Conservation (phyloP, 2,329 filamentous ascomycete species). For the Sarocladiaceae sp. region DNA sequence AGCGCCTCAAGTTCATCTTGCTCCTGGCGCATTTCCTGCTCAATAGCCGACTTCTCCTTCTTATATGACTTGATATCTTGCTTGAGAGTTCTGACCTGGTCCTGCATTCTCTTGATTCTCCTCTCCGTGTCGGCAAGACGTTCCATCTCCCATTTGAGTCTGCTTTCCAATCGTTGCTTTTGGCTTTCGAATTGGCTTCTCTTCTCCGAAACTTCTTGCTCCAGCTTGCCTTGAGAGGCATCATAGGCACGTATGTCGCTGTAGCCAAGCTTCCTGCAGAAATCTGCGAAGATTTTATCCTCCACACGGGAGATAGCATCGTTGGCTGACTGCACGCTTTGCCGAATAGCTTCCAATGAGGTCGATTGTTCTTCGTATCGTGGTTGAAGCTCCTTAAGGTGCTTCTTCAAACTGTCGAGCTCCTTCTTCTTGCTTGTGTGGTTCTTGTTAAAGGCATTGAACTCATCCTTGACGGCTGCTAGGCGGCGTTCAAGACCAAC, state of each 20-base stretch:
- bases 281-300: constrained; percentile 77
- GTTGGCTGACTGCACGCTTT: constrained; percentile 46
- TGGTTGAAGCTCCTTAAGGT: constrained; percentile 69
- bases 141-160: constrained; percentile 50
- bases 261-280: constrained; percentile 84
- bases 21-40: constrained; percentile 64
- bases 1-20: constrained; percentile 73
- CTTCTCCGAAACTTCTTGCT: constrained; percentile 84
- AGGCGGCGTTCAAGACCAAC: constrained; percentile 73
- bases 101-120: constrained; percentile 63
- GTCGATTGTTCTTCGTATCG: constrained; percentile 68
- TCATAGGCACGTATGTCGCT: constrained; percentile 88
- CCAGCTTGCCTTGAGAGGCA: constrained; percentile 82
- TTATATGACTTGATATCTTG: constrained; percentile 64
- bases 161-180: constrained; percentile 63
- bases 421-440: constrained; percentile 78
- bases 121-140: constrained; percentile 52
- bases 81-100: constrained; percentile 59
- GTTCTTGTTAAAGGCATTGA: constrained; percentile 74
- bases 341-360: constrained; percentile 54
- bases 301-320: constrained; percentile 71
- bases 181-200: constrained; percentile 83
- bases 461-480: constrained; percentile 64
- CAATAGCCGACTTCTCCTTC: constrained; percentile 66
- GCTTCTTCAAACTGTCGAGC: constrained; percentile 62